Base-by-base conservation (phyloP, 2,329 filamentous ascomycete genomes). In the Thelonectria discophora region DNA sequence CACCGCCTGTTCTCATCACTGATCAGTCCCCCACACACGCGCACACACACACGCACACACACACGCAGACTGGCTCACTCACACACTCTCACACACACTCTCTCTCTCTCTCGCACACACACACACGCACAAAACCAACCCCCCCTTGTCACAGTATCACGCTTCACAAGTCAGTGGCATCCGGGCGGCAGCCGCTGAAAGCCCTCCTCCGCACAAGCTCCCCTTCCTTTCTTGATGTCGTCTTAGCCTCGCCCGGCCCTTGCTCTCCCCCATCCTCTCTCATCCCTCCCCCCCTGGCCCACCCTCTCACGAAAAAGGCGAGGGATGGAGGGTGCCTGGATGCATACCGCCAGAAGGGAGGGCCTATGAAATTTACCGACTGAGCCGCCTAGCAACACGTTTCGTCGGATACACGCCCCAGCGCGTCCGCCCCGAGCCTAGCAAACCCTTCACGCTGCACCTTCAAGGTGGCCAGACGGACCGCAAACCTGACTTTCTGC, bases 381-480 rank as follows among this genome's bases (percentile, higher is more conserved):
- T 65, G 54, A 60, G 57, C 60, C 60, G 56, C 58, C 59, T 55
- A 55, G 27, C 60, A 46, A 39, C 18, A 43, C 45, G 47, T 55
- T 60, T 51, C 58, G 53, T 47, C 57, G 58, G 60, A 49, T 54
- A 60, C 67, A 62, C 60, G 61, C 57, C 64, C 55, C 53, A 65
- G 50, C 55, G 73, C 70, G 63, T 74, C 71, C 66, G 63, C 63
- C 51, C 72, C 81, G 66, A 90, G 77, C 30, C 82, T 81, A 57
- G 75, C 75, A 73, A 92, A 92, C 5, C 90, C 90, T 67, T 91
- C 87, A 64, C 83, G 84, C 64, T 84, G 79, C 45, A 92, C 86
- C 75, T 93, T 93, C 63, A 82, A 79, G 42, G 88, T 89, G 54
- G 90, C 90, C 72, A 93, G 74, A 60, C 83, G 80, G 66, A 89